Conservation (phyloP, 2,329 filamentous ascomycete species). For the Remersonia thermophila region DNA sequence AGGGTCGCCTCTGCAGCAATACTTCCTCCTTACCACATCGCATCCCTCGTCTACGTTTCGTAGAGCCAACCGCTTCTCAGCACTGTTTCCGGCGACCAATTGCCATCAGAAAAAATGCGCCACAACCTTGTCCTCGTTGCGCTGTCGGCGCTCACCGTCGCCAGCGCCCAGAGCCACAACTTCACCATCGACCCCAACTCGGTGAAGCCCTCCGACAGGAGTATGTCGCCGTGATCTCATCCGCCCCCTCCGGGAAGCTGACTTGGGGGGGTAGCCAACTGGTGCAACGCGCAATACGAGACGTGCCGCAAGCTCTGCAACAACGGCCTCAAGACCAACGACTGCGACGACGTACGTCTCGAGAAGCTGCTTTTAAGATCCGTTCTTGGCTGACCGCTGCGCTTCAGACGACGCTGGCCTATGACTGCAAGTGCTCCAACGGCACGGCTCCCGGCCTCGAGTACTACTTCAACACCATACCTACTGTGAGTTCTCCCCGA, state of each 20-base stretch:
- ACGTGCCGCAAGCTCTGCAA: slow-evolving; percentile 38
- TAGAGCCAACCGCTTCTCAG: too few relatives aligned
- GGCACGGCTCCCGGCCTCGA: slow-evolving; percentile 37
- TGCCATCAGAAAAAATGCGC: slow-evolving; percentile 25
- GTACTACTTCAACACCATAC: slow-evolving; percentile 41
- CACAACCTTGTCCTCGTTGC: slow-evolving; percentile 28
- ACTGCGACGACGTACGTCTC: slow-evolving; percentile 33
- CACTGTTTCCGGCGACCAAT: too few relatives aligned
- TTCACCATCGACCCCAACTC: slow-evolving; percentile 32
- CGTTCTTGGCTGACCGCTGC: not conserved
- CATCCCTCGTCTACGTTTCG: too few relatives aligned
- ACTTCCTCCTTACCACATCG: too few relatives aligned
- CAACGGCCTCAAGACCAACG: slow-evolving; percentile 26
- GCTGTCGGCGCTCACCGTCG: slow-evolving; percentile 30
- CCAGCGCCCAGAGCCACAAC: slow-evolving; percentile 32
- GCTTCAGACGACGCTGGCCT: slow-evolving; percentile 31
- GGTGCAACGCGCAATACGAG: slow-evolving; percentile 40
- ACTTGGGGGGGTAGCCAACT: slow-evolving; percentile 26
- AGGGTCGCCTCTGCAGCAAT: too few relatives aligned
- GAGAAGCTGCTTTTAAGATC: not conserved
- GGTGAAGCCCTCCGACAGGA: slow-evolving; percentile 24
- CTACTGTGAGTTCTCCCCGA: slow-evolving; percentile 23
- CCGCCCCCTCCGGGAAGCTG: not conserved
- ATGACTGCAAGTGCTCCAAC: slow-evolving; percentile 39
- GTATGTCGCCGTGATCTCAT: slow-evolving; percentile 24